Conservation (phyloP, 345 rosid genomes). For the Citrus inodora region DNA sequence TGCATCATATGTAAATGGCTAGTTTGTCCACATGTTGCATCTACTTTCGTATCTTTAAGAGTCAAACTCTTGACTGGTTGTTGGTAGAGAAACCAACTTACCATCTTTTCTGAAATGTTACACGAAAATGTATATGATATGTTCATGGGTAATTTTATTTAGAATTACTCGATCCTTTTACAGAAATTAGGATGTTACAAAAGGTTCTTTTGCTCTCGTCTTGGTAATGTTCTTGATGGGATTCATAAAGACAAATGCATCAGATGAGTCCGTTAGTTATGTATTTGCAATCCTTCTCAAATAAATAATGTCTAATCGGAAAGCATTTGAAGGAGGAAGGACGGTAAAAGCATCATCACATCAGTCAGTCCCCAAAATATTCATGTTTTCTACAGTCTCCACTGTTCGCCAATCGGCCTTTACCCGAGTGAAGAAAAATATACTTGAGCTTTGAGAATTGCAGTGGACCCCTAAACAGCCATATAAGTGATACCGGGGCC, state of each 20-base stretch:
- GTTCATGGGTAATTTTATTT: neutral
- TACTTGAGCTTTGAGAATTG: too few relatives aligned
- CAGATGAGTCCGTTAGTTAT: neutral
- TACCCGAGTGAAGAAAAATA: too few relatives aligned
- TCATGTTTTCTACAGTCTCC: too few relatives aligned
- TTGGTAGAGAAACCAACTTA: neutral
- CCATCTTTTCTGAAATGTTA: neutral
- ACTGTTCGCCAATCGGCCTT: too few relatives aligned
- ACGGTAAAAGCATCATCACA: too few relatives aligned
- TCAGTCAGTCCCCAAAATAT: too few relatives aligned
- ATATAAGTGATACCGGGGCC: too few relatives aligned
- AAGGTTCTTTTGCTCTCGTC: neutral
- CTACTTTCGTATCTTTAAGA: too few relatives aligned
- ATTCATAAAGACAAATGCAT: neutral
- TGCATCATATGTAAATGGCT: neutral
- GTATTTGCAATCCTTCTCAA: too few relatives aligned
- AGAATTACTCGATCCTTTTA: neutral
- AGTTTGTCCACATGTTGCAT: neutral
- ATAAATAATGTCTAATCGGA: too few relatives aligned
- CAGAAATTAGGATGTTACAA: neutral
- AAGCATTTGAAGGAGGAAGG: too few relatives aligned
- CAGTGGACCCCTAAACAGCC: too few relatives aligned
- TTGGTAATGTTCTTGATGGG: neutral
- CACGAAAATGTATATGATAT: neutral
- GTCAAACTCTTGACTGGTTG: neutral